Evolutionary conservation across 2,329 filamentous ascomycete species (phyloP), one percentile per base, ranked within the genome.

Genomic region (Sclerotiophoma versabilis): DNA sequence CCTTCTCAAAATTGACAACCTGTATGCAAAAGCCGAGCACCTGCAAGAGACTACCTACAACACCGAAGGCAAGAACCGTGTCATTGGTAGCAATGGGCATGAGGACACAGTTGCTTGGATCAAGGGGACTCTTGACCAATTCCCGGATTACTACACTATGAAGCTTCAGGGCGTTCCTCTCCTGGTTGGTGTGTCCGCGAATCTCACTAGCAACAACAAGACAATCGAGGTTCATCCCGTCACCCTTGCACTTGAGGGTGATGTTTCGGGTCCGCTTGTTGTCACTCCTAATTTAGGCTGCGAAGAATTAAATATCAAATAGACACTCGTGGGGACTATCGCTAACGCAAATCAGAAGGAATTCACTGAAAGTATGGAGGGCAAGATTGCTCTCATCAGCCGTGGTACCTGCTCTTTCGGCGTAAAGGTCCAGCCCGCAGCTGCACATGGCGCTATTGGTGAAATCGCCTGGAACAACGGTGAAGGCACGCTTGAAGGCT

Each of bases 371-470:
- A 75, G 78, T 2, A 76, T 88, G 6, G 73, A 77, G 12, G 88
- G 86, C 45, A 84, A 84, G 52, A 87, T 95, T 51, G 90, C 88
- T 10, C 79, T 93, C 27, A 83, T 93, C 62, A 79, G 81, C 42
- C 87, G 91, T 52, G 91, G 91, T 46, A 80, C 76, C 1, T 95
- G 91, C 69, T 65, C 84, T 8, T 95, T 92, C 63, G 89, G 87
- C 10, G 76, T 81, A 55, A 95, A 95, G 77, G 88, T 89, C 0
- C 81, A 81, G 39, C 76, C 84, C 12, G 90, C 91, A 5, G 63
- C 64, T 30, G 58, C 66, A 5, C 64, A 66, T 19, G 88, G 89
- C 23, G 90, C 90, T 7, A 70, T 84, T 14, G 89, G 87, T 1
- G 87, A 87, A 0, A 76, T 93, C 10, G 79, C 92, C 26, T 92